phyloP scores from a whole-genome alignment of 169 alveolate genomes.

The Eimeria praecox region DNA sequence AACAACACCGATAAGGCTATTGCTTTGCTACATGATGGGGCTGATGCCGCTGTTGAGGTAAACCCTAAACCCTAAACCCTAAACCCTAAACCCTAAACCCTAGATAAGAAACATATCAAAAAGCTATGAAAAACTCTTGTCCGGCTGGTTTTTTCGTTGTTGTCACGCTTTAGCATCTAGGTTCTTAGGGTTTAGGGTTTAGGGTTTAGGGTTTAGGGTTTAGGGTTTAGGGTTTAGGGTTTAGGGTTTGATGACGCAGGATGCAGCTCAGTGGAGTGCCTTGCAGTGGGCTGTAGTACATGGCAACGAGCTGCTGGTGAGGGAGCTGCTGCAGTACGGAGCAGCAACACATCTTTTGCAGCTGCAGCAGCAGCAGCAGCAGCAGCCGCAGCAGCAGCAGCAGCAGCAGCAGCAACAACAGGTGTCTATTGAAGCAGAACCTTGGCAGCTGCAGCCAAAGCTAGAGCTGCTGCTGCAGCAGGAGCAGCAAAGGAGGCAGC shows the following conservation, averaged over 20 bases:
- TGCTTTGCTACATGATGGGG: constrained; percentile 44
- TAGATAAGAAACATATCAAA: too few species aligned
- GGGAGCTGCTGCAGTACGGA: constrained; percentile 18
- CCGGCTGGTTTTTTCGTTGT: background rate
- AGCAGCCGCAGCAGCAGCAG: constrained; percentile 5
- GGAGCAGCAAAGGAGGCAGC: constrained; percentile 39
- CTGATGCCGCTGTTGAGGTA: constrained; percentile 16
- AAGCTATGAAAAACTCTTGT: constrained; percentile 16
- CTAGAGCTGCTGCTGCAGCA: constrained; percentile 41
- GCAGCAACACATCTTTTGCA: constrained; percentile 23
- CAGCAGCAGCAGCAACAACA: constrained; percentile 45
- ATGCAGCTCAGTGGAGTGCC: constrained; percentile 43
- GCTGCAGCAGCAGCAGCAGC: constrained; percentile 68
- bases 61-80: too few species aligned
- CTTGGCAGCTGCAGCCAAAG: constrained; percentile 19
- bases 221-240: constrained; percentile 30
- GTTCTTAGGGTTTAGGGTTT: background rate
- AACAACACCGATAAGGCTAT: constrained; percentile 69
- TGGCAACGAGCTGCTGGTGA: constrained; percentile 41
- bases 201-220: constrained; percentile 19
- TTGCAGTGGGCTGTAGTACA: constrained; percentile 43
- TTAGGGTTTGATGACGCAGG: constrained; percentile 1
- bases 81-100: background rate
- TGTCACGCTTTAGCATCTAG: background rate
- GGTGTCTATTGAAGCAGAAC: constrained; percentile 3